phyloP scores from a whole-genome alignment of 345 rosid species.

The Dovyalis caffra region DNA sequence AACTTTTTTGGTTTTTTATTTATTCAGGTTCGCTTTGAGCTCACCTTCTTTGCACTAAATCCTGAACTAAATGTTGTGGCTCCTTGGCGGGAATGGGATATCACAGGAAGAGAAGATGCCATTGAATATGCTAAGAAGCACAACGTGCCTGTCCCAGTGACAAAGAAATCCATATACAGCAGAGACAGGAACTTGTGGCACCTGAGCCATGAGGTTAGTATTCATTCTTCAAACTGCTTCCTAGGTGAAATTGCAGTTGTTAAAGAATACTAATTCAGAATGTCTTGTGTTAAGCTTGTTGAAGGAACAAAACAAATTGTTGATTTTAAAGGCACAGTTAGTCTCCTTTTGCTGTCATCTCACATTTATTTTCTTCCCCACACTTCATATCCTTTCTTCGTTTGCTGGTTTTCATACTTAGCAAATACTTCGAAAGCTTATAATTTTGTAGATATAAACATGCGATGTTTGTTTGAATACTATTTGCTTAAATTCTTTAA shows the following conservation, averaged over 20 bases:
- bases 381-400: not conserved
- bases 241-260: not conserved
- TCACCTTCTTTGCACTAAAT: constrained; percentile 85
- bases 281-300: not conserved
- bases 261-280: not conserved
- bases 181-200: constrained; percentile 96
- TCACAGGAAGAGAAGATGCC: constrained; percentile 90
- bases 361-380: not conserved
- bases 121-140: constrained; percentile 95
- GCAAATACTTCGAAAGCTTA: not conserved
- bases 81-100: constrained; percentile 99
- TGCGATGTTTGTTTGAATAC: not conserved
- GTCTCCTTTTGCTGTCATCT: not conserved
- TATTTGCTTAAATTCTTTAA: not conserved
- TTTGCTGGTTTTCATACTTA: not conserved
- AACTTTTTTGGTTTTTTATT: constrained; percentile 2
- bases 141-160: constrained; percentile 87
- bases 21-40: constrained; percentile 89
- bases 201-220: constrained; percentile 83
- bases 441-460: not conserved
- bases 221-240: not conserved
- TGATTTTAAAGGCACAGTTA: not conserved
- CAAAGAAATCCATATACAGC: constrained; percentile 95
- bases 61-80: constrained; percentile 93
- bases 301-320: not conserved